Percentiles rank a stretch among this genome's conserved stretches.
Conservation (phyloP, 306 rosid species). For the Ochetophila trinervis region DNA sequence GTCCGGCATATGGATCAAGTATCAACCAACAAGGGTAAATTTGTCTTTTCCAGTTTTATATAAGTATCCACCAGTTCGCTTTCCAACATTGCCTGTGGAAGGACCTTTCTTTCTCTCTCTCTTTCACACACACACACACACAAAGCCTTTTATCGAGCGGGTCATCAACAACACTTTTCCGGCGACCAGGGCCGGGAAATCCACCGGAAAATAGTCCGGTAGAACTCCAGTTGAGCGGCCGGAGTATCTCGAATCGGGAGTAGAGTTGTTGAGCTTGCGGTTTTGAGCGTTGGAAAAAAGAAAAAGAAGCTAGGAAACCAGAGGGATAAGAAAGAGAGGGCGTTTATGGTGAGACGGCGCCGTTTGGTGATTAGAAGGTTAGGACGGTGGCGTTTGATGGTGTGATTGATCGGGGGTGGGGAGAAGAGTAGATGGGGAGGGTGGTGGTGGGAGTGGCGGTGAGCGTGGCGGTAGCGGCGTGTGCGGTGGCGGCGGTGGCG, state of each 20-base stretch:
- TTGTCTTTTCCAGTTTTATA: constrained; percentile 27
- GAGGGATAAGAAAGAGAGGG: neutral
- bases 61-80: constrained; percentile 51
- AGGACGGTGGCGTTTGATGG: constrained; percentile 47
- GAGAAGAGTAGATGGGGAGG: constrained; percentile 52
- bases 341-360: constrained; percentile 62
- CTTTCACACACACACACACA: constrained; percentile 12
- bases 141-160: neutral
- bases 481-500: constrained; percentile 72
- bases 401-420: constrained; percentile 39
- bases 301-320: neutral
- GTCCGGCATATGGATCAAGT: constrained; percentile 9
- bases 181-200: constrained; percentile 35
- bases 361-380: constrained; percentile 43
- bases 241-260: neutral
- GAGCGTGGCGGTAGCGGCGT: constrained; percentile 63
- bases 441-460: constrained; percentile 61
- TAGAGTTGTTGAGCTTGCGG: neutral
- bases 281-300: neutral
- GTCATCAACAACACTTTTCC: constrained; percentile 34
- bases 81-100: constrained; percentile 38
- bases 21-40: constrained; percentile 16
- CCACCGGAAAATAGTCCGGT: constrained; percentile 9
- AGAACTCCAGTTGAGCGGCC: neutral
- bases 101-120: constrained; percentile 30